phyloP scores from a whole-genome alignment of 805 yeast species.

The Schizosaccharomyces osmophilus region DNA sequence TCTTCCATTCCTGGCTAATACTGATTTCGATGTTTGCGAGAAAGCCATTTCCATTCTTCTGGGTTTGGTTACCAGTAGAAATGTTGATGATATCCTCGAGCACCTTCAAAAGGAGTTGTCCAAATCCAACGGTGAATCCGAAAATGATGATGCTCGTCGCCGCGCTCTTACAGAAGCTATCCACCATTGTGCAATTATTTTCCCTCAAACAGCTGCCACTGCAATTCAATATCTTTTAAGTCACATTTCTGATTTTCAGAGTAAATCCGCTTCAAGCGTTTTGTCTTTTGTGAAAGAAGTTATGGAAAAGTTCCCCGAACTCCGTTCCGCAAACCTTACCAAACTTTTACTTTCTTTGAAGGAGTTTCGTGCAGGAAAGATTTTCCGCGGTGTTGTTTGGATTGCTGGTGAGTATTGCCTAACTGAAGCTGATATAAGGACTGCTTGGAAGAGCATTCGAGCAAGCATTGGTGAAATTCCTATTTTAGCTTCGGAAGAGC shows the following conservation, averaged over 20 bases:
- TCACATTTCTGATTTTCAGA: constrained; percentile 60
- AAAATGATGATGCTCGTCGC: constrained; percentile 49
- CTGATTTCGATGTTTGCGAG: constrained; percentile 72
- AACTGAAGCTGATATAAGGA: constrained; percentile 46
- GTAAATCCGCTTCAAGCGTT: constrained; percentile 71
- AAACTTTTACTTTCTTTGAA: constrained; percentile 41
- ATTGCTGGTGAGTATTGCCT: constrained; percentile 75
- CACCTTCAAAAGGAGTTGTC: constrained; percentile 77
- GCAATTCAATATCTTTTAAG: constrained; percentile 76
- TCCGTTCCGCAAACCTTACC: constrained; percentile 37
- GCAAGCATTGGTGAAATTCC: constrained; percentile 76
- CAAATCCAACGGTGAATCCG: constrained; percentile 45
- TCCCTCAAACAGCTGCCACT: constrained; percentile 72
- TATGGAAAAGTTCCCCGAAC: constrained; percentile 67
- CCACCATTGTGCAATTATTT: constrained; percentile 66
- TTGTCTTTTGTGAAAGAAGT: constrained; percentile 83
- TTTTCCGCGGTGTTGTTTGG: constrained; percentile 86
- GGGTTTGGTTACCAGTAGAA: constrained; percentile 56
- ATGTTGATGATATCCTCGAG: constrained; percentile 81
- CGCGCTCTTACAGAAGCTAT: constrained; percentile 70
- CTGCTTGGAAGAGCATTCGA: constrained; percentile 71
- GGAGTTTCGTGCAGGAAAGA: constrained; percentile 61
- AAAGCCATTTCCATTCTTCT: constrained; percentile 72
- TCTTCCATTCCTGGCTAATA: constrained; percentile 61
- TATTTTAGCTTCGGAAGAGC: constrained; percentile 49